Base-by-base conservation (phyloP, 1,284 basidiomycete genomes). In the Amylostereum chailletii region DNA sequence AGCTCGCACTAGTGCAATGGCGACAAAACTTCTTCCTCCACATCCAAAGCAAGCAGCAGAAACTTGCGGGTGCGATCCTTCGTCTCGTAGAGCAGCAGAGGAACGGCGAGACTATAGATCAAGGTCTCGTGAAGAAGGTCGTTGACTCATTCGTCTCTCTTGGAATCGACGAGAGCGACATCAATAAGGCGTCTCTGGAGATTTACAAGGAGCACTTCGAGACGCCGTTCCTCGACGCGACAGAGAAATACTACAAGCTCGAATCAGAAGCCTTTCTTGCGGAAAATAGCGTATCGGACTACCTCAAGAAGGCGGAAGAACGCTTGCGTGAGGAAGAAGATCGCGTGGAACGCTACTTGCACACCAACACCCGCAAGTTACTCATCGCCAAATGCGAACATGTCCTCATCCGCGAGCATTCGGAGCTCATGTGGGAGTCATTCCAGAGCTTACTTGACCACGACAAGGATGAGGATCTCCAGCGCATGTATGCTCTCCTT, bases 1-100 rank as follows among this genome's bases (percentile, higher is more conserved):
- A 96, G 91, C 83, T 99, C 53, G 91, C 95, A 3, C 79, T 99
- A 38, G 87, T 95, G 2, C 91, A 95, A 71, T 99, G 95, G 96
- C 94, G 89, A 67, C 74, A 79, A 51, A 83, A 92, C 65, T 91
- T 98, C 66, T 99, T 99, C 77, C 69, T 81, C 45, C 82, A 86
- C 58, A 81, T 99, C 36, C 91, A 97, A 66, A 78, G 76, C 61
- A 86, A 84, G 57, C 75, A 90, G 53, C 71, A 77, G 45, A 90
- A 91, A 59, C 75, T 99, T n/a, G 87, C 92, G 0, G 78, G 82
- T 50, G 94, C 95, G 10, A 77, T 99, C 31, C 75, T 99, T 45
- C 81, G 86, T 53, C 77, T 97, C 55, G 93, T 99, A 61, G 86
- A 94, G 61, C 85, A 85, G 51, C 95, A 99, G 70, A 77, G 96